A percentile compares a stretch with the other conserved stretches of the same genome.
phyloP scores from a whole-genome alignment of 2,329 filamentous ascomycete genomes.

The Zalaria obscura region DNA sequence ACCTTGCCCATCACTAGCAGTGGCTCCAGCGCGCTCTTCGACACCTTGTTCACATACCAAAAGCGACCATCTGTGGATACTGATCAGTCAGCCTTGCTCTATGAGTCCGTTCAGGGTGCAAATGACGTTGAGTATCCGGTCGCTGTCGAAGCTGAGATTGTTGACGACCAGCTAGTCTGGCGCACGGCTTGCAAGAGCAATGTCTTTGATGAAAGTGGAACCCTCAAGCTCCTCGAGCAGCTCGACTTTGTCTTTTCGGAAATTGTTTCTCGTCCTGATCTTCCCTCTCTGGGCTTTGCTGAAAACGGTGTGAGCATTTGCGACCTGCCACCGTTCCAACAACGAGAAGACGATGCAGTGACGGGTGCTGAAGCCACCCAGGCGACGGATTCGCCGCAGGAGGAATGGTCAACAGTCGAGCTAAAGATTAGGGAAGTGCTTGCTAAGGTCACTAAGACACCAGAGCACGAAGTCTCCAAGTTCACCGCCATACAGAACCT shows the following conservation, averaged over 20 bases:
- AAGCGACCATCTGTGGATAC: constrained; percentile 28
- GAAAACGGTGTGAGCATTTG: constrained; percentile 47
- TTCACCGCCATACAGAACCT: constrained; percentile 64
- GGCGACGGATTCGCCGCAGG: constrained; percentile 1
- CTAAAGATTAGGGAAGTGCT: constrained; percentile 31
- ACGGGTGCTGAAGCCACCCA: neutral
- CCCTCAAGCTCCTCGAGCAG: constrained; percentile 37
- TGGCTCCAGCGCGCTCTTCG: constrained; percentile 35
- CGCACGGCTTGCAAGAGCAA: constrained; percentile 54
- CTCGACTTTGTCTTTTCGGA: constrained; percentile 46
- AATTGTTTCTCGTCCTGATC: constrained; percentile 36
- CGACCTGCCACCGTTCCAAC: constrained; percentile 37
- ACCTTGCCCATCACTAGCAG: constrained; percentile 20
- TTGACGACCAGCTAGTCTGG: constrained; percentile 46
- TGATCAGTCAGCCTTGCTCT: constrained; percentile 24
- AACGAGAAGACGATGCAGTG: constrained; percentile 2
- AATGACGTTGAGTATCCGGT: constrained; percentile 69
- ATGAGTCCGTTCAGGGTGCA: constrained; percentile 47
- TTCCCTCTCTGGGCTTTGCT: constrained; percentile 41
- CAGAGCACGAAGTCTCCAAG: constrained; percentile 42
- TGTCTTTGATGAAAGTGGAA: constrained; percentile 34
- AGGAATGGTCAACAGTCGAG: constrained; percentile 20
- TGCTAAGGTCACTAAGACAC: constrained; percentile 44
- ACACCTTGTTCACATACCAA: constrained; percentile 54
- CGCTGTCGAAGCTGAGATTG: constrained; percentile 65